Evolutionary conservation across 2,329 filamentous ascomycete genomes (phyloP).

Genomic region (Cercospora berteroae): DNA sequence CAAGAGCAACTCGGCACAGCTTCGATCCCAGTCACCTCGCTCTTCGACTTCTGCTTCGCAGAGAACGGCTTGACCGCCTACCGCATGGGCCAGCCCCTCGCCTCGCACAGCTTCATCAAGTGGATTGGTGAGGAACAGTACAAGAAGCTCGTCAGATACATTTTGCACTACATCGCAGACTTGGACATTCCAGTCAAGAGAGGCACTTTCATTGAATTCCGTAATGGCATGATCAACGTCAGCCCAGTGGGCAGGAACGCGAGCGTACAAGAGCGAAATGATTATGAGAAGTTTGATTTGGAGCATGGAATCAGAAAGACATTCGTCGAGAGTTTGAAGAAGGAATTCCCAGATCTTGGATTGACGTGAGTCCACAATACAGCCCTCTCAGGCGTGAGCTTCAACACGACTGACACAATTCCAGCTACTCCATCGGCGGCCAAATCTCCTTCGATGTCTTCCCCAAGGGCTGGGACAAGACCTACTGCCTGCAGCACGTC

Average conservation of each 20-base stretch:
- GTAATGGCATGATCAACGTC: slow-evolving; percentile 89
- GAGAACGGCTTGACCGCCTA: slow-evolving; percentile 95
- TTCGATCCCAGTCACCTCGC: slow-evolving; percentile 67
- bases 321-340: slow-evolving; percentile 73
- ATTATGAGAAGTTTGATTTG: slow-evolving; percentile 79
- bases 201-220: slow-evolving; percentile 83
- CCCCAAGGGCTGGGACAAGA: slow-evolving; percentile 97
- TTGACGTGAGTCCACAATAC: slow-evolving; percentile 67
- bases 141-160: slow-evolving; percentile 73
- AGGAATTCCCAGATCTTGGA: slow-evolving; percentile 78
- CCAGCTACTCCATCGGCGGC: slow-evolving; percentile 86
- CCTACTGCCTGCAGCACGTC: slow-evolving; percentile 86
- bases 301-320: slow-evolving; percentile 70
- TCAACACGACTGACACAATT: neutral
- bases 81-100: slow-evolving; percentile 73
- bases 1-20: slow-evolving; percentile 86
- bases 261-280: slow-evolving; percentile 71
- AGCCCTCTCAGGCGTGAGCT: neutral
- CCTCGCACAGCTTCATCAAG: slow-evolving; percentile 81
- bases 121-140: slow-evolving; percentile 86
- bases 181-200: slow-evolving; percentile 79
- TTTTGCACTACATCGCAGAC: slow-evolving; percentile 80
- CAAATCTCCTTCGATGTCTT: slow-evolving; percentile 99
- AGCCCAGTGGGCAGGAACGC: slow-evolving; percentile 85
- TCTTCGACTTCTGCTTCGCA: slow-evolving; percentile 97